These are phyloP conservation scores for Myxozyma neglecta DNA, from an alignment of 805 yeast genomes.

Conservation along the genomic window DNA sequence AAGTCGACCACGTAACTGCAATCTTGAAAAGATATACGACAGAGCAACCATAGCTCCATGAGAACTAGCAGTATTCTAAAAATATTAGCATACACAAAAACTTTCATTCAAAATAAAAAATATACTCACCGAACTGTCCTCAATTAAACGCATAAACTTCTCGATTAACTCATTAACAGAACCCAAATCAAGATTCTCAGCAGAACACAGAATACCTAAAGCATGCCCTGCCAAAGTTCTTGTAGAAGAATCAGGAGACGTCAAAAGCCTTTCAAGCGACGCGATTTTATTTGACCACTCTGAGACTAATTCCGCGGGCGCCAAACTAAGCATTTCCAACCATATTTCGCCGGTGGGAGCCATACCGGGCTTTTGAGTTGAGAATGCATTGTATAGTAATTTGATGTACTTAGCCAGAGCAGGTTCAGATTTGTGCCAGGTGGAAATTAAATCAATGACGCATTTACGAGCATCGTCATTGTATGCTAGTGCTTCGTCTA, in stretches of 20 bases:
- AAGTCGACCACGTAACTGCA: conserved; percentile 42
- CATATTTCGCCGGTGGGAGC: conserved; percentile 32
- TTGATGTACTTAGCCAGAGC: conserved; percentile 2
- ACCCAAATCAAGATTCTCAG: neutral
- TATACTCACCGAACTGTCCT: neutral
- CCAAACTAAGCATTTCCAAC: conserved; percentile 37
- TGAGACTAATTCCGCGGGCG: conserved; percentile 31
- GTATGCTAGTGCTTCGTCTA: conserved; percentile 66
- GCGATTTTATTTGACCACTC: conserved; percentile 25
- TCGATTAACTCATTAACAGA: neutral
- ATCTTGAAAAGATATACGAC: conserved; percentile 52
- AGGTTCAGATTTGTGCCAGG: neutral
- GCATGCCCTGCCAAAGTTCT: conserved; percentile 45
- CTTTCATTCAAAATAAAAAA: too few relatives aligned
- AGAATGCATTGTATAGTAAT: conserved; percentile 8
- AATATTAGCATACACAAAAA: neutral
- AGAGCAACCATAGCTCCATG: conserved; percentile 39
- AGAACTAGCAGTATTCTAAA: conserved; percentile 2
- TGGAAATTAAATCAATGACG: neutral
- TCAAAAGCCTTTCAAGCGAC: conserved; percentile 8
- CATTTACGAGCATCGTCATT: conserved; percentile 53
- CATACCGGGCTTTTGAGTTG: conserved; percentile 16
- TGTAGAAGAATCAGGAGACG: conserved; percentile 16
- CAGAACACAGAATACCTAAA: conserved; percentile 43
- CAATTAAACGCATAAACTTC: neutral